Evolutionary conservation across 768 basidiomycete species (phyloP), one percentile per base, ranked within the genome.

Genomic region (Paxillus rubicundulus): DNA sequence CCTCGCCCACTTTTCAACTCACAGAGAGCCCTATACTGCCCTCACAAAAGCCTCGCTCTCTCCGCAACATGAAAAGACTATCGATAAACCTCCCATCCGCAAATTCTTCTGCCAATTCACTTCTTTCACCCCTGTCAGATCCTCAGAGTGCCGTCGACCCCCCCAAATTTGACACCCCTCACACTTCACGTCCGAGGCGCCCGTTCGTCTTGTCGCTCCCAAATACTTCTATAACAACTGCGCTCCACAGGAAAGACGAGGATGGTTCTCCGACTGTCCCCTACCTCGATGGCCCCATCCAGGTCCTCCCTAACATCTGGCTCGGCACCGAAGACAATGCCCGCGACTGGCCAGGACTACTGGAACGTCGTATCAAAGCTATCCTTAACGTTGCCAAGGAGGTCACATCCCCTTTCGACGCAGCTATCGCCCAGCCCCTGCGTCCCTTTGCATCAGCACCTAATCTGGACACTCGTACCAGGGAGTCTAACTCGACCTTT

Each of bases 331-430:
- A 95, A 69, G 92, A 93, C 70, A 94, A 95, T 60, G 92, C 89
- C 40, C 82, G 85, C 52, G 88, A 95, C 70, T 90, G 88, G 85
- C 74, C 74, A 38, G 75, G 77, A 24, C 82, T 95, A 52, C 63
- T 82, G 20, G 80, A 87, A 47, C 80, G 84, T 32, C 82, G 86
- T 36, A 92, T 95, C 64, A 82, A 78, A 55, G 82, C 87, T 41
- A 81, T 96, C 18, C 80, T 96, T 69, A 95, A 96, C 67, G 94
- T 96, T 32, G 93, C 93, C 42, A 93, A 95, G 73, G 93, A 97
- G 69, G 89, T 97, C 56, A 67, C 77, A 40, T 82, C 82, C n/a
- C 82, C 85, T 45, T 82, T 89, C 61, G 85, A 88, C 61, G 57
- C 74, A 24, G 59, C 69, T 28, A 60, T 65, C 40, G 58, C 75